Evolutionary conservation across 176 grass and related monocot species (phyloP).

Genomic region (Carex scoparia): DNA sequence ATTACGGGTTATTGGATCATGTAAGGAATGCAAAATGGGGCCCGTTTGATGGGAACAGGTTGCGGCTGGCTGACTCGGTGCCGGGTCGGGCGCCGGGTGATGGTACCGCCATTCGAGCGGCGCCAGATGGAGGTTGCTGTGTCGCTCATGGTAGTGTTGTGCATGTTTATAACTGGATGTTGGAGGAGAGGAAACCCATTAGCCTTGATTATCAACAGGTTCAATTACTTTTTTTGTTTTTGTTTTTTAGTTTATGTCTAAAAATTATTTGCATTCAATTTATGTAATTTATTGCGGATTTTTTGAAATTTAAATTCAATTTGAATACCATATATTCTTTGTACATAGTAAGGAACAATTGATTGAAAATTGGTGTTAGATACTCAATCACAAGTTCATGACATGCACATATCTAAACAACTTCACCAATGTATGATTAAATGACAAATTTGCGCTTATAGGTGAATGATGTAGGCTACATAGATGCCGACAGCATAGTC

Average conservation of each 20-base stretch:
- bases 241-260: neutral
- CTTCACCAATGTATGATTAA: neutral
- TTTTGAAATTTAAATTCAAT: neutral
- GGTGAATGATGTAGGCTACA: constrained; percentile 87
- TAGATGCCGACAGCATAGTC: constrained; percentile 55
- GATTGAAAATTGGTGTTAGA: neutral
- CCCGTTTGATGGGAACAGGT: constrained; percentile 61
- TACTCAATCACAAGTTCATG: neutral
- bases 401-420: neutral
- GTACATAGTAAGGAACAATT: neutral
- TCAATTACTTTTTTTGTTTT: neutral
- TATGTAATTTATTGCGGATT: neutral
- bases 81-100: constrained; percentile 69
- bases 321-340: neutral
- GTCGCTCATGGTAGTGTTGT: constrained; percentile 86
- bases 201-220: constrained; percentile 48
- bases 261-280: neutral
- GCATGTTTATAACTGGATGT: constrained; percentile 95
- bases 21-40: constrained; percentile 77
- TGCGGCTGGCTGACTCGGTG: constrained; percentile 45
- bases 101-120: constrained; percentile 74
- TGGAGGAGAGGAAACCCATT: constrained; percentile 66
- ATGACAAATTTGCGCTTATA: constrained; percentile 16
- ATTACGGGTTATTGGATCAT: constrained; percentile 74
- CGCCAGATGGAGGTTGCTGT: constrained; percentile 86